A percentile compares a stretch with the other conserved stretches of the same genome.
Conservation (phyloP, 2,329 filamentous ascomycete species). For the Aspergillus felis region DNA sequence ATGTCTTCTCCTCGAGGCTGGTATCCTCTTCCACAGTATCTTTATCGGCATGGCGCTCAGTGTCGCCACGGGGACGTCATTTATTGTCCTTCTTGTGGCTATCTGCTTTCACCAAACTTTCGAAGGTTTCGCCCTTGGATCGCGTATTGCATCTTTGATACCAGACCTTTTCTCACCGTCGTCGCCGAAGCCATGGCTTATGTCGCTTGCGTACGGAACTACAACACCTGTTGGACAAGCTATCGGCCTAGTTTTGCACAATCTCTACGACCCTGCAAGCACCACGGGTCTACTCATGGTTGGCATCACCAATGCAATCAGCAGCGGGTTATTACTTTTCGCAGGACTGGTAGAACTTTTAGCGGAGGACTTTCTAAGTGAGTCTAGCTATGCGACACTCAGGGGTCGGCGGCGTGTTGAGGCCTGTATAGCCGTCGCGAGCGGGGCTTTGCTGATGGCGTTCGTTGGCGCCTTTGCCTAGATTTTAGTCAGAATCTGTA, state of each 20-base stretch:
- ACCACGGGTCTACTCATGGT: slow-evolving; percentile 75
- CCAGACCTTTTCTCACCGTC: slow-evolving; percentile 60
- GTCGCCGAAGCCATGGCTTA: slow-evolving; percentile 71
- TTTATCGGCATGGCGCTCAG: slow-evolving; percentile 87
- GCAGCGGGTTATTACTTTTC: slow-evolving; percentile 73
- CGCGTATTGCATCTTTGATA: slow-evolving; percentile 76
- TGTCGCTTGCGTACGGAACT: slow-evolving; percentile 60
- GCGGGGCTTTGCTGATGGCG: slow-evolving; percentile 60
- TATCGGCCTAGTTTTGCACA: slow-evolving; percentile 73
- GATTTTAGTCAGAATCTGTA: slow-evolving; percentile 1
- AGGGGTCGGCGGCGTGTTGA: slow-evolving; percentile 56
- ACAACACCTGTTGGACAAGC: slow-evolving; percentile 82
- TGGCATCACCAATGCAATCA: slow-evolving; percentile 83
- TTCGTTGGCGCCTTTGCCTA: slow-evolving; percentile 64
- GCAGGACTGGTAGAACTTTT: slow-evolving; percentile 80
- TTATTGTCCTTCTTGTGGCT: slow-evolving; percentile 73
- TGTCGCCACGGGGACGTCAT: slow-evolving; percentile 73
- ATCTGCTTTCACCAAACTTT: slow-evolving; percentile 86
- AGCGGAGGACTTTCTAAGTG: slow-evolving; percentile 75
- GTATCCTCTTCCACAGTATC: slow-evolving; percentile 78
- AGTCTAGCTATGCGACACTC: slow-evolving; percentile 59
- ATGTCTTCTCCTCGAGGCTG: slow-evolving; percentile 74
- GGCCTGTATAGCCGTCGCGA: slow-evolving; percentile 59
- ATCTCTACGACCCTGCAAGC: slow-evolving; percentile 74
- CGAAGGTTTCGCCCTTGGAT: slow-evolving; percentile 79